A percentile compares a stretch with the other conserved stretches of the same genome.
phyloP scores from a whole-genome alignment of 2,329 filamentous ascomycete genomes.

The Aspergillus persii region DNA sequence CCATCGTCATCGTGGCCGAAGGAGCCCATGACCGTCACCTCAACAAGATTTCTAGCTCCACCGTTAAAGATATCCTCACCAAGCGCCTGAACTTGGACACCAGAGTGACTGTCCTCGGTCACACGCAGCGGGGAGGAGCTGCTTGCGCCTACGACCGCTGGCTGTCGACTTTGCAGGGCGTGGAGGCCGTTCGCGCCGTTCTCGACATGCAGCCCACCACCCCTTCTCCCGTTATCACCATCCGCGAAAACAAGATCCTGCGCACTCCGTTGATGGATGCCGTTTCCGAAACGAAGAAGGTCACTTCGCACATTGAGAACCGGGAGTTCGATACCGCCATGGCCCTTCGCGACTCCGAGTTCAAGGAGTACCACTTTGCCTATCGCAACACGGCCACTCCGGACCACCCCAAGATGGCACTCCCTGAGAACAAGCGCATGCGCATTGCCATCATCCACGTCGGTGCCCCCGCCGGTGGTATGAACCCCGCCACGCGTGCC shows the following conservation, averaged over 20 bases:
- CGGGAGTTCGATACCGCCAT: constrained; percentile 89
- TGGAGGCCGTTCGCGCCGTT: constrained; percentile 89
- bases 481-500: constrained; percentile 94
- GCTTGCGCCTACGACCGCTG: constrained; percentile 94
- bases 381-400: constrained; percentile 73
- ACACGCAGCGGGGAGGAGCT: constrained; percentile 92
- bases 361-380: constrained; percentile 84
- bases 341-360: constrained; percentile 85
- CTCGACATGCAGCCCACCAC: constrained; percentile 85
- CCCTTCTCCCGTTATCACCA: constrained; percentile 90
- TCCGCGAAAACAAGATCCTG: constrained; percentile 97
- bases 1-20: constrained; percentile 96
- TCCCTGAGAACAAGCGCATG: constrained; percentile 78
- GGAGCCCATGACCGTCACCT: constrained; percentile 83
- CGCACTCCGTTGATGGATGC: constrained; percentile 86
- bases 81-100: constrained; percentile 81
- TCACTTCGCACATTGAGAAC: constrained; percentile 74
- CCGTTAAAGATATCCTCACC: constrained; percentile 86
- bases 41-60: constrained; percentile 74
- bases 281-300: constrained; percentile 79
- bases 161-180: constrained; percentile 87
- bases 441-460: constrained; percentile 95
- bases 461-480: constrained; percentile 91
- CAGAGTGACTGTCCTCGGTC: constrained; percentile 88
- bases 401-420: constrained; percentile 63